Evolutionary conservation across 805 yeast species (phyloP).

Genomic region (Saturnispora besseyi): DNA sequence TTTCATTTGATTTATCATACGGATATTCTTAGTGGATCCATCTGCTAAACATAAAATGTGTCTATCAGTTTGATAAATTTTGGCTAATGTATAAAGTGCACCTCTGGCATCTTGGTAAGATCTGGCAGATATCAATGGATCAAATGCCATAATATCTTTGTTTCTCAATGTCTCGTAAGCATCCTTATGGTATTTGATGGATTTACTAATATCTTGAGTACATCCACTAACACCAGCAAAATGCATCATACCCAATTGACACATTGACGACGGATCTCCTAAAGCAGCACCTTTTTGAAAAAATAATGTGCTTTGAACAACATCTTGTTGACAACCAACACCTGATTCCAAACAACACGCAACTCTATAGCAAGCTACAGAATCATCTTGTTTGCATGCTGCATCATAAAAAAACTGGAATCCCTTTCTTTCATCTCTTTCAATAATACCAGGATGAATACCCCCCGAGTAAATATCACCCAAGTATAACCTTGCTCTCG

Average conservation of each 20-base stretch:
- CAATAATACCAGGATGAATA: conserved; percentile 38
- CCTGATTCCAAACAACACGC: conserved; percentile 69
- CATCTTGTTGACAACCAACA: conserved; percentile 39
- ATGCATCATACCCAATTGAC: conserved; percentile 59
- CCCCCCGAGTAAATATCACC: conserved; percentile 53
- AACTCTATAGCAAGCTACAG: conserved; percentile 56
- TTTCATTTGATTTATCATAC: conserved; percentile 28
- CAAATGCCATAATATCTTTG: conserved; percentile 23
- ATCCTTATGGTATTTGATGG: conserved; percentile 23
- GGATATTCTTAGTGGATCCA: conserved; percentile 22
- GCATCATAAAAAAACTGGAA: conserved; percentile 52
- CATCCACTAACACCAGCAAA: conserved; percentile 33
- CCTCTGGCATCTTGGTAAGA: conserved; percentile 28
- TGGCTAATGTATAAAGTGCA: conserved; percentile 29
- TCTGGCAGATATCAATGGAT: conserved; percentile 27
- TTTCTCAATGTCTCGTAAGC: conserved; percentile 22
- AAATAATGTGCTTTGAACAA: conserved; percentile 40
- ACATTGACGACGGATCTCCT: conserved; percentile 61
- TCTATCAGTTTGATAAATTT: conserved; percentile 29
- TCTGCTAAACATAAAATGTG: conserved; percentile 22
- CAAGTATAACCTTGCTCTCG: conserved; percentile 49
- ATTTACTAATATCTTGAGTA: conserved; percentile 20
- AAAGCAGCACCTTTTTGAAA: conserved; percentile 53
- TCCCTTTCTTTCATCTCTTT: conserved; percentile 51
- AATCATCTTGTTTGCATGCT: conserved; percentile 42